Percentiles rank a stretch among this genome's conserved stretches.
These are phyloP conservation scores for Isatis tinctoria DNA, from an alignment of 345 rosid genomes.

Conservation along the genomic window DNA sequence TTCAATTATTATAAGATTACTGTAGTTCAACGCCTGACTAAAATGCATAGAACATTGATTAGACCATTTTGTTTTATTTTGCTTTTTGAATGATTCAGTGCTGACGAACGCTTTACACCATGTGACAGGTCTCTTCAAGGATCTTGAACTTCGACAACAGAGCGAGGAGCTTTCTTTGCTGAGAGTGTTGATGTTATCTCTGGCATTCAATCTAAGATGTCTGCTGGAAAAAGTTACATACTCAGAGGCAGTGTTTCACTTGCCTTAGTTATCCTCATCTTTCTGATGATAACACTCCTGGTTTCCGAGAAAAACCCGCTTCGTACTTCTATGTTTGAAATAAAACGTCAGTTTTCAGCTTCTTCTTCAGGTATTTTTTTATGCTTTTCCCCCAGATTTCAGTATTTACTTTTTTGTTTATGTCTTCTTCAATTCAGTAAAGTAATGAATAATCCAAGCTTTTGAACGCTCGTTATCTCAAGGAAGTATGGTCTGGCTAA, in stretches of 20 bases:
- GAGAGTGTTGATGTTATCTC: slow-evolving; percentile 21
- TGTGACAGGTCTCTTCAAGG: not conserved
- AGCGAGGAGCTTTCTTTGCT: not conserved
- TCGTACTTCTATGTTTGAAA: slow-evolving; percentile 5
- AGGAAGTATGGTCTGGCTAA: too few relatives aligned
- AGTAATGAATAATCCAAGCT: not conserved
- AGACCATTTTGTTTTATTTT: not conserved
- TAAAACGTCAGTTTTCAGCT: slow-evolving; percentile 26
- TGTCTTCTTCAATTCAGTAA: not conserved
- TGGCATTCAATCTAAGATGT: slow-evolving; percentile 11
- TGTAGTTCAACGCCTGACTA: too few relatives aligned
- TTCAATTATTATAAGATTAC: not conserved
- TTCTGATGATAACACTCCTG: slow-evolving; percentile 1
- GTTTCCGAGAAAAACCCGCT: slow-evolving; percentile 25
- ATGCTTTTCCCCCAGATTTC: not conserved
- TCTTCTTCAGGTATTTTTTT: slow-evolving; percentile 28
- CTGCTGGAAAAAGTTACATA: slow-evolving; percentile 9
- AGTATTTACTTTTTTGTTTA: not conserved
- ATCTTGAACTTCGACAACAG: slow-evolving; percentile 16
- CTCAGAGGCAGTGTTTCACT: slow-evolving; percentile 34
- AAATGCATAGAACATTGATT: too few relatives aligned
- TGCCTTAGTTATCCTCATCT: slow-evolving; percentile 24
- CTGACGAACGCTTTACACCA: not conserved
- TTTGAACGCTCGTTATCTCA: not conserved
- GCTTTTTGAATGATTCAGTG: not conserved